These are phyloP conservation scores for Aristolochia fimbriata DNA, from an alignment of 164 flowering plant species.

Conservation along the genomic window DNA sequence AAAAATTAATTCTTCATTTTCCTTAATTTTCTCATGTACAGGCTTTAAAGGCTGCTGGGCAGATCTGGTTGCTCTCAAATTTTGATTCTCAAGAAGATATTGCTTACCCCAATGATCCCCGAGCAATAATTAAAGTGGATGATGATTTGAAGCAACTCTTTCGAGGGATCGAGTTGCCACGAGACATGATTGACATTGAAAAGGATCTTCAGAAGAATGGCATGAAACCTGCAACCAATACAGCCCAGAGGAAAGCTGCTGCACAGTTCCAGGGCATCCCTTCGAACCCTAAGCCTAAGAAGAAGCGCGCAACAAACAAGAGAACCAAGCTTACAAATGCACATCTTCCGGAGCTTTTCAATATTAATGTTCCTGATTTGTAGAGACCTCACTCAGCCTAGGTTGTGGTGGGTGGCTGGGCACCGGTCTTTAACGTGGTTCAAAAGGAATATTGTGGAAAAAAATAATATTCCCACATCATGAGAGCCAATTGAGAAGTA, in stretches of 20 bases:
- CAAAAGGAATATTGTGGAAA: no score
- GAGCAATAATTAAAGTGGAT: constrained; percentile 33
- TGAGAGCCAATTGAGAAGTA: no score
- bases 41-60: constrained; percentile 34
- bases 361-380: constrained; percentile 11
- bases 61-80: constrained; percentile 43
- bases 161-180: constrained; percentile 38
- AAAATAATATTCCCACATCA: no score
- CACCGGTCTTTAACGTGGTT: no score
- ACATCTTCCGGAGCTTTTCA: constrained; percentile 39
- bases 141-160: constrained; percentile 38
- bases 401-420: no score
- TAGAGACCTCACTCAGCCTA: neutral
- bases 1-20: neutral
- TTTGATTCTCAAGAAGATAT: constrained; percentile 47
- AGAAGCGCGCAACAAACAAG: constrained; percentile 37
- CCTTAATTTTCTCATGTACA: constrained; percentile 6
- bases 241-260: constrained; percentile 37
- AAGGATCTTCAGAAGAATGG: constrained; percentile 53
- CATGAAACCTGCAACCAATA: constrained; percentile 46
- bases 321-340: constrained; percentile 42
- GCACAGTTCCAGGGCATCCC: constrained; percentile 39
- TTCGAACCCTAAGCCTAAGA: constrained; percentile 30
- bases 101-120: constrained; percentile 46
- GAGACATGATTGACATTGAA: constrained; percentile 48